phyloP scores from a whole-genome alignment of 176 grass and related monocot genomes.

The Cenchrus fungigraminus region DNA sequence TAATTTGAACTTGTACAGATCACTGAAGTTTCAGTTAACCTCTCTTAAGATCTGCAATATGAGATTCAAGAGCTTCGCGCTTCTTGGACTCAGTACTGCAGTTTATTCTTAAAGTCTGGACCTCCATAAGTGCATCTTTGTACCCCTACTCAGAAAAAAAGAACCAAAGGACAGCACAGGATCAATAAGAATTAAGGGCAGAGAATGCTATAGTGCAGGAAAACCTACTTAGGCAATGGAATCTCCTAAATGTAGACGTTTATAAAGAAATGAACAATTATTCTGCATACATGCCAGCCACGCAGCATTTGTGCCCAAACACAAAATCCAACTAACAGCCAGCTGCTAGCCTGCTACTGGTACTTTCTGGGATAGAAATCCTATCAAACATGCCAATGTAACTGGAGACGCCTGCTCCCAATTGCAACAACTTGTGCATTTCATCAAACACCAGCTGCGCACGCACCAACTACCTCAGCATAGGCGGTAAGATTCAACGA shows the following conservation, averaged over 20 bases:
- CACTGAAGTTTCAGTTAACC: slow-evolving; percentile 44
- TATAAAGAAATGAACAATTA: not conserved
- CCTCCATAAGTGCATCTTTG: slow-evolving; percentile 69
- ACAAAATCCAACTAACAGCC: not conserved
- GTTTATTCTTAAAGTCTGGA: slow-evolving; percentile 60
- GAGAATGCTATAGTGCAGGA: not conserved
- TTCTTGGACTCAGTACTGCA: slow-evolving; percentile 61
- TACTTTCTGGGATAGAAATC: not conserved
- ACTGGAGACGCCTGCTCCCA: not conserved
- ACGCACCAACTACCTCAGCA: not conserved
- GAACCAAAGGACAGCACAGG: slow-evolving; percentile 8
- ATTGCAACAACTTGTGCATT: not conserved
- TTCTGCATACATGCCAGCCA: not conserved
- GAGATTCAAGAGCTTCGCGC: slow-evolving; percentile 53
- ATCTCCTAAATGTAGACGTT: not conserved
- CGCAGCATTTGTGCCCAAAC: slow-evolving; percentile 1
- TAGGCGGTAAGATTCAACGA: not conserved
- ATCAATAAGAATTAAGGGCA: not conserved
- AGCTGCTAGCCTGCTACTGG: not conserved
- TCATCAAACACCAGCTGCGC: slow-evolving; percentile 13
- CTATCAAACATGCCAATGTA: not conserved
- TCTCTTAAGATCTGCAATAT: slow-evolving; percentile 65
- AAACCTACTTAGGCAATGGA: slow-evolving; percentile 17
- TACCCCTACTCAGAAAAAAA: slow-evolving; percentile 55
- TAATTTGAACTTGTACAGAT: not conserved